Evolutionary conservation across 1,284 basidiomycete species (phyloP).

Genomic region (Irpex sp.): DNA sequence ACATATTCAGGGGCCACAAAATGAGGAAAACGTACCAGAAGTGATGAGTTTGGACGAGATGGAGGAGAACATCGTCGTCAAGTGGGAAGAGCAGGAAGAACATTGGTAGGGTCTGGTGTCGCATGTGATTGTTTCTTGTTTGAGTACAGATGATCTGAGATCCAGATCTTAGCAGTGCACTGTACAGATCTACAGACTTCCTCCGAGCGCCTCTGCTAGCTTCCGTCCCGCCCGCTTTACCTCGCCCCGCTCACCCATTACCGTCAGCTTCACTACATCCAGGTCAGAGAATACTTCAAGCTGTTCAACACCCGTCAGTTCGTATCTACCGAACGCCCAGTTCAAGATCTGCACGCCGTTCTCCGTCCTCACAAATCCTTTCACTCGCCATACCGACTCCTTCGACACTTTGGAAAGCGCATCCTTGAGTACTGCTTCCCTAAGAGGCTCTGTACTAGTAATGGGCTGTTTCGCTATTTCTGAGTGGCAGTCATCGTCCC

Average conservation of each 20-base stretch:
- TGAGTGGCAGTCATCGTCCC: constrained; percentile 10
- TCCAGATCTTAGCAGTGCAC: constrained; percentile 6
- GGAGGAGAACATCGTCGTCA: constrained; percentile 49
- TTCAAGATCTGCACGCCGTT: constrained; percentile 66
- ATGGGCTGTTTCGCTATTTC: constrained; percentile 4
- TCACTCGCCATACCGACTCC: constrained; percentile 73
- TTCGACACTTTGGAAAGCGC: constrained; percentile 58
- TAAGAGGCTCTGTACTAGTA: constrained; percentile 3
- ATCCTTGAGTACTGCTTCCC: constrained; percentile 34
- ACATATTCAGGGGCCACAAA: constrained; percentile 1
- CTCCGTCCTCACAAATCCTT: constrained; percentile 72
- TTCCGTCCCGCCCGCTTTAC: constrained; percentile 55
- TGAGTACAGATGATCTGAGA: constrained; percentile 9
- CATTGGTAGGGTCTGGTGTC: constrained; percentile 2
- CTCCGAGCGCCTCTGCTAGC: constrained; percentile 54
- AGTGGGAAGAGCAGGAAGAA: constrained; percentile 16
- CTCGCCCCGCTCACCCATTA: constrained; percentile 88
- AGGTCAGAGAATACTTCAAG: constrained; percentile 31
- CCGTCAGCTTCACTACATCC: constrained; percentile 58
- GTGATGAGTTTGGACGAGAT: constrained; percentile 50
- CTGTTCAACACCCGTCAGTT: constrained; percentile 47
- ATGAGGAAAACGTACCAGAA: constrained; percentile 7
- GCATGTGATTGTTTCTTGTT: constrained; percentile 25
- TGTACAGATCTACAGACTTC: constrained; percentile 23
- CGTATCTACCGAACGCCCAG: constrained; percentile 87